Evolutionary conservation across 1,284 basidiomycete genomes (phyloP).

Genomic region (Rhodofomes roseus): DNA sequence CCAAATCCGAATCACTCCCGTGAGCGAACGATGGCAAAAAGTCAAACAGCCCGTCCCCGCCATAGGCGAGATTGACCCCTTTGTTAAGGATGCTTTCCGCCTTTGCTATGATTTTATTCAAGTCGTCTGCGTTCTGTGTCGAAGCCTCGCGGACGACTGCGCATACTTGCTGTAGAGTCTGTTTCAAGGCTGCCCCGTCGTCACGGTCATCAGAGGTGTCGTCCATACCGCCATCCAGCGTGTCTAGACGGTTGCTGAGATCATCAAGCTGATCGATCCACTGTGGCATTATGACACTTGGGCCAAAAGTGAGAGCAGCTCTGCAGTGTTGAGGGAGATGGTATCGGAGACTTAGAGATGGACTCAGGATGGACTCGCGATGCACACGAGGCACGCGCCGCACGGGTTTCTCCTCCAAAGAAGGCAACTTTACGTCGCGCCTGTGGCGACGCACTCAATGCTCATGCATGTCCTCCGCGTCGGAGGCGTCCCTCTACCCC

Average conservation of each 20-base stretch:
- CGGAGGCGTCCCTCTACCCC: no score
- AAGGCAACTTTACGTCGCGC: neutral
- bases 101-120: slow-evolving; percentile 25
- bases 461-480: no score
- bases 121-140: neutral
- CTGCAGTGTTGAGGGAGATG: neutral
- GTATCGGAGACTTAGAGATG: no score
- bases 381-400: neutral
- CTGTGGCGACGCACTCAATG: neutral
- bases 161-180: slow-evolving; percentile 7
- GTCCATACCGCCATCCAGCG: neutral
- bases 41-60: slow-evolving; percentile 8
- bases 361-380: no score
- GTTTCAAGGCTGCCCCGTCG: neutral
- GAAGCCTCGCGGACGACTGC: slow-evolving; percentile 7
- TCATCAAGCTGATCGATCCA: neutral
- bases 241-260: neutral
- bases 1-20: slow-evolving; percentile 12
- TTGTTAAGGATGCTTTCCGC: slow-evolving; percentile 19
- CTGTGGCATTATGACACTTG: neutral
- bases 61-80: slow-evolving; percentile 9
- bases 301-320: neutral
- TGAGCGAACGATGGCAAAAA: slow-evolving; percentile 31
- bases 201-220: neutral
- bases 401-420: neutral